Base-by-base conservation (phyloP, 2,329 filamentous ascomycete genomes). In the Emydomyces testavorans region DNA sequence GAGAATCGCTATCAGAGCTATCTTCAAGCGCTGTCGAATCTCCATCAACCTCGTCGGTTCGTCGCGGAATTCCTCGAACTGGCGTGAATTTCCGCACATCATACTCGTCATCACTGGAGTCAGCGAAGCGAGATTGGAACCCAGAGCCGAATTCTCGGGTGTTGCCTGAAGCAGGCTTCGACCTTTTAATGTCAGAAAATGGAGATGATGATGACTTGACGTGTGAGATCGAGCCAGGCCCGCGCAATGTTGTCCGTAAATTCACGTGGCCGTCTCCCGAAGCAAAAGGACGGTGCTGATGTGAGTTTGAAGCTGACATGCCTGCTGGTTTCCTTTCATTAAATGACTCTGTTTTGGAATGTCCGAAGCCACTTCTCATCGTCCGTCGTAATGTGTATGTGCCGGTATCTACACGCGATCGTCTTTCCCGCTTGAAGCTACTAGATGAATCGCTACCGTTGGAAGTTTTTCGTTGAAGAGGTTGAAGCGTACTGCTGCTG, bases 21-120 rank as follows among this genome's bases (percentile, higher is more conserved):
- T 82, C 77, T 1, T 76, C 74, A 2, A 80, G 63, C 38, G 81
- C 77, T 15, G 78, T 76, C 1, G 79, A 79, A 50, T 81, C 79
- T 31, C 77, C 75, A 44, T 80, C 75, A 44, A 79, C 71, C 42
- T 72, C 71, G 47, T 79, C 74, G 46, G 73, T 65, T n/a, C 63
- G 77, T 41, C 70, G 74, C 11, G 72, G 80, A 50, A 78, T 83
- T 36, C 76, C 77, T 50, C 75, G 72, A 2, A 81, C 79, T 39
- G 74, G 78, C 18, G 68, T 68, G 24, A 72, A 65, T 54, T 56
- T 64, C 37, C 38, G 49, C 23, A 62, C 65, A 11, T 71, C 70
- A 15, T 76, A 71, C 39, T 84, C 81, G 48, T 87, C 82, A 58
- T 86, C 82, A 57, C 83, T 86, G 1, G 83, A 86, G 57, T 86